These are phyloP conservation scores for Polygonum aviculare DNA, from an alignment of 148 eudicot genomes.

Conservation along the genomic window DNA sequence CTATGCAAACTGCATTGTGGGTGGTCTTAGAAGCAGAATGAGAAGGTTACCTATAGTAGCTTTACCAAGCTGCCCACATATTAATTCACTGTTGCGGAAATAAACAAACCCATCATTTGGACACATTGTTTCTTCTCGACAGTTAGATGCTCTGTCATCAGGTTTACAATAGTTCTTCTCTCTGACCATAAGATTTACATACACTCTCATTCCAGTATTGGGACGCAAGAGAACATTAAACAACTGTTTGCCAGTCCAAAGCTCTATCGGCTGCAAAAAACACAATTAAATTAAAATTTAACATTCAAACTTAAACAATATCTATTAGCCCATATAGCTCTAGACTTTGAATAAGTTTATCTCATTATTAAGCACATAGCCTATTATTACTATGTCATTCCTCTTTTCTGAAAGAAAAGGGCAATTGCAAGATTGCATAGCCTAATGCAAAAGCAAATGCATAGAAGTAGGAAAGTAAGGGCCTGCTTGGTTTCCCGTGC, in stretches of 20 bases:
- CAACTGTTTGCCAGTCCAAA: slow-evolving; percentile 96
- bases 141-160: slow-evolving; percentile 21
- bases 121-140: slow-evolving; percentile 60
- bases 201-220: slow-evolving; percentile 67
- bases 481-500: no score
- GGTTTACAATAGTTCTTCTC: slow-evolving; percentile 54
- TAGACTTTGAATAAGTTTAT: background rate
- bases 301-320: background rate
- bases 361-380: background rate
- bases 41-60: slow-evolving; percentile 76
- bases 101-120: slow-evolving; percentile 82
- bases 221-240: slow-evolving; percentile 84
- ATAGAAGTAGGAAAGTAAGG: background rate
- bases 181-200: slow-evolving; percentile 71
- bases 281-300: background rate
- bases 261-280: slow-evolving; percentile 79
- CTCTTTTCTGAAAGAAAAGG: background rate
- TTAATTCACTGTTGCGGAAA: slow-evolving; percentile 86
- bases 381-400: background rate
- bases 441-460: background rate
- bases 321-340: background rate
- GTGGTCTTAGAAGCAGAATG: background rate
- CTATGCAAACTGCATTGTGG: no score
- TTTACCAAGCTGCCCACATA: slow-evolving; percentile 93
- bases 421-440: background rate